Evolutionary conservation across 2,329 filamentous ascomycete genomes (phyloP), one percentile per base, ranked within the genome.

Genomic region (Exophiala sideris): DNA sequence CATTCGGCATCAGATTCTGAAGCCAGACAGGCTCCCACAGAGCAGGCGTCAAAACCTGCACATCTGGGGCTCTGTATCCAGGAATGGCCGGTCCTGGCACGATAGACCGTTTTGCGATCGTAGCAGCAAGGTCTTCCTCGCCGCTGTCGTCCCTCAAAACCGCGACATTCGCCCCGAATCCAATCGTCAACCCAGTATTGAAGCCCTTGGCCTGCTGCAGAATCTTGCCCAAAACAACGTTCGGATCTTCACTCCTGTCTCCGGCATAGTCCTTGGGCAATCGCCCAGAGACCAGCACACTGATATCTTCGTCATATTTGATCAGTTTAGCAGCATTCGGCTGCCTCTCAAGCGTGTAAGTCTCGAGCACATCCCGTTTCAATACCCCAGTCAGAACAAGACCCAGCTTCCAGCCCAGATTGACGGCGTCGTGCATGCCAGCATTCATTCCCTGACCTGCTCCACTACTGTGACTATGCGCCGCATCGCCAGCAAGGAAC

Each of bases 231-330:
- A 68, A 54, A 3, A 66, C 55, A n/a, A 64, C 56, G 14, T 66
- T 63, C 8, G 62, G 54, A 33, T 65, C 64, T 38, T 58, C 62
- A 24, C 54, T 57, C 62, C 54, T 52, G 40, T 67, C 61, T 16
- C 70, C 70, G 2, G 50, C 60, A 65, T 68, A 72, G 8, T 60
- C 61, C 40, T 68, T 66, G 0, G 70, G 70, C 21, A 71, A 58
- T 46, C 70, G 65, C 59, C 60, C 57, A 21, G 62, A 53, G 32
- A 63, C 59, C 14, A 63, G 39, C 12, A 58, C 58, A 3, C 65
- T 65, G 16, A 60, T 63, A 45, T 61, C 60, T 48, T 67, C 66
- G 46, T 71, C 68, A 16, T 66, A 63, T 18, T 65, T 60, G 54
- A 71, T 68, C n/a, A 71, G 61, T 12, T 64, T 61, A 34, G 63